Percentiles rank a stretch among this genome's conserved stretches.
Evolutionary conservation across 768 basidiomycete species (phyloP).

Genomic region (Ramaria rubella): DNA sequence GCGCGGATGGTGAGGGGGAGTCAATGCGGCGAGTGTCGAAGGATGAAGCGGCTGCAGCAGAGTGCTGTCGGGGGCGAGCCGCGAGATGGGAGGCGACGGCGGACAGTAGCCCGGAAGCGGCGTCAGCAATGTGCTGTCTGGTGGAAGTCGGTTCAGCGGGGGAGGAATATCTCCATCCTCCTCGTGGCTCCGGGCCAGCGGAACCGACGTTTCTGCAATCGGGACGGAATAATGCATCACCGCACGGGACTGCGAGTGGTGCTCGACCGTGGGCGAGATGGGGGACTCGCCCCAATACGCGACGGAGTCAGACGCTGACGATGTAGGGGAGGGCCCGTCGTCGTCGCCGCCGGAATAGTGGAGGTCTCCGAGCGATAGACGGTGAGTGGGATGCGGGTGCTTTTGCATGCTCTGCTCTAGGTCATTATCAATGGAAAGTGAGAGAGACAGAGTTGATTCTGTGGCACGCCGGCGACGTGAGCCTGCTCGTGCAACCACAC

Average conservation of each 20-base stretch:
- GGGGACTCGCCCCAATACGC: neutral
- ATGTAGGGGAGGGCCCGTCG: neutral
- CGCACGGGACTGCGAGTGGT: neutral
- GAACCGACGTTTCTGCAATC: conserved; percentile 1
- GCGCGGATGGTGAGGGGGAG: neutral
- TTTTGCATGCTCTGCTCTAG: neutral
- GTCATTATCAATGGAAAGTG: neutral
- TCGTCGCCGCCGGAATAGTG: neutral
- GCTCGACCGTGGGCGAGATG: neutral
- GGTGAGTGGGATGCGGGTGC: conserved; percentile 4
- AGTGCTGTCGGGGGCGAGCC: conserved; percentile 57
- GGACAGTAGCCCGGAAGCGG: conserved; percentile 57
- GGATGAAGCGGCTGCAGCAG: conserved; percentile 63
- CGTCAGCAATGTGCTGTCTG: conserved; percentile 64
- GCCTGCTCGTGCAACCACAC: neutral
- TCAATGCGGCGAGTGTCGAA: conserved; percentile 36
- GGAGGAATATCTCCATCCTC: neutral
- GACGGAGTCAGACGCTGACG: neutral
- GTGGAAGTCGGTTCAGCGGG: conserved; percentile 34
- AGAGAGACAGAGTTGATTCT: conserved; percentile 1
- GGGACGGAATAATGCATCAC: neutral
- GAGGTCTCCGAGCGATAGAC: conserved; percentile 1
- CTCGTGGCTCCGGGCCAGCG: neutral
- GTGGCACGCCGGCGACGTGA: conserved; percentile 10
- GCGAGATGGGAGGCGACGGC: conserved; percentile 23